These are phyloP conservation scores for Plasmodium reichenowi DNA, from an alignment of 169 alveolate species.

Conservation along the genomic window DNA sequence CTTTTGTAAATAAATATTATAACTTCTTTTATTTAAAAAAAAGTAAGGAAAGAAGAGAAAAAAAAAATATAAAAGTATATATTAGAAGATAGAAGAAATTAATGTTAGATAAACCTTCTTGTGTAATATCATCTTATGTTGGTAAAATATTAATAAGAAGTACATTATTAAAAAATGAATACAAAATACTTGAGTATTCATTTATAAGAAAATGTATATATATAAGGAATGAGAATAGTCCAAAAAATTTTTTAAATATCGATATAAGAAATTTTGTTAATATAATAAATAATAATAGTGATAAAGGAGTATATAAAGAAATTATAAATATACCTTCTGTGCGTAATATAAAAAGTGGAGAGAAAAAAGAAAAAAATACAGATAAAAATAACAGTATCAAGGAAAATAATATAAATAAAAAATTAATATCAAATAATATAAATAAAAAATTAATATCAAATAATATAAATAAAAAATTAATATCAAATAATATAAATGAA, in stretches of 20 bases:
- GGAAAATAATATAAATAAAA: not conserved
- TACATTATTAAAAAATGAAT: slow-evolving; percentile 37
- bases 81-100: not conserved
- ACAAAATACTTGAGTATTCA: slow-evolving; percentile 12
- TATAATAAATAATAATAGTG: not conserved
- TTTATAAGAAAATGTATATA: slow-evolving; percentile 35
- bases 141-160: slow-evolving; percentile 14
- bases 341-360: no score
- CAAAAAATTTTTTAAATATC: not conserved
- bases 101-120: slow-evolving; percentile 25
- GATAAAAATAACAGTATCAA: not conserved
- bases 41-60: not conserved
- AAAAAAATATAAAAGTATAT: not conserved
- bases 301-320: no score
- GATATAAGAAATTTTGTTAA: not conserved
- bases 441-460: no score
- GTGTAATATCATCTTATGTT: slow-evolving; percentile 16
- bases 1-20: not conserved
- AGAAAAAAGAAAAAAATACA: no score
- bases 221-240: slow-evolving; percentile 19
- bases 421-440: no score
- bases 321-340: no score
- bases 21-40: not conserved
- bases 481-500: no score
- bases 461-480: not conserved